Evolutionary conservation across 2,329 filamentous ascomycete genomes (phyloP).

Genomic region (Cladosporium sphaerospermum): DNA sequence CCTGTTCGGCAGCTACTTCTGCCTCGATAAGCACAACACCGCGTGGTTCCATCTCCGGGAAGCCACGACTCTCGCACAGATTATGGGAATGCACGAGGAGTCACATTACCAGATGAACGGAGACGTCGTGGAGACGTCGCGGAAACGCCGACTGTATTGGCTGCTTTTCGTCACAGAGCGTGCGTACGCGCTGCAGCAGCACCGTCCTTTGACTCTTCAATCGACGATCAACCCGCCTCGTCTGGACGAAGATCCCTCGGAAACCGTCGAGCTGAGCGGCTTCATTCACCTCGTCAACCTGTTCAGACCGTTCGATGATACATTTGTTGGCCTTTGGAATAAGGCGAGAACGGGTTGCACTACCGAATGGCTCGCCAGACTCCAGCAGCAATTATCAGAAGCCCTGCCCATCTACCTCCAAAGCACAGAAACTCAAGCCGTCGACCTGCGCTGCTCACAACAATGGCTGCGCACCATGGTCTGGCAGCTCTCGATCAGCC

Average conservation of each 20-base stretch:
- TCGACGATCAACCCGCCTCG: constrained; percentile 52
- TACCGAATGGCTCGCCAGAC: constrained; percentile 40
- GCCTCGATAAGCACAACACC: constrained; percentile 55
- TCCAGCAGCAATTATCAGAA: constrained; percentile 47
- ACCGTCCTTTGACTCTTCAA: constrained; percentile 56
- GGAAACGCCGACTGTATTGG: constrained; percentile 55
- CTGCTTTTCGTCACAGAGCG: constrained; percentile 58
- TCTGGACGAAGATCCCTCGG: constrained; percentile 45
- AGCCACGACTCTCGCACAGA: constrained; percentile 54
- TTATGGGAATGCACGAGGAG: constrained; percentile 55
- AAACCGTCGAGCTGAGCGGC: constrained; percentile 50
- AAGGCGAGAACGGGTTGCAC: constrained; percentile 45
- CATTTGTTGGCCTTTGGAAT: constrained; percentile 60
- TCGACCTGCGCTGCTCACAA: constrained; percentile 63
- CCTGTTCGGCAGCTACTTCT: constrained; percentile 55
- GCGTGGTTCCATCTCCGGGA: constrained; percentile 58
- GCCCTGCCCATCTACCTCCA: constrained; percentile 52
- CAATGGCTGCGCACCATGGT: constrained; percentile 65
- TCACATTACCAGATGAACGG: constrained; percentile 43
- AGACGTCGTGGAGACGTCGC: constrained; percentile 47
- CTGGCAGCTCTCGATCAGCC: constrained; percentile 65
- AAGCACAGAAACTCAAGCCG: constrained; percentile 59
- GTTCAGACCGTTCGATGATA: constrained; percentile 58
- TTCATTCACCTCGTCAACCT: constrained; percentile 56
- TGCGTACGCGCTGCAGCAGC: constrained; percentile 57